Evolutionary conservation across 176 grass and related monocot genomes (phyloP).

Genomic region (Cenchrus purpureus): DNA sequence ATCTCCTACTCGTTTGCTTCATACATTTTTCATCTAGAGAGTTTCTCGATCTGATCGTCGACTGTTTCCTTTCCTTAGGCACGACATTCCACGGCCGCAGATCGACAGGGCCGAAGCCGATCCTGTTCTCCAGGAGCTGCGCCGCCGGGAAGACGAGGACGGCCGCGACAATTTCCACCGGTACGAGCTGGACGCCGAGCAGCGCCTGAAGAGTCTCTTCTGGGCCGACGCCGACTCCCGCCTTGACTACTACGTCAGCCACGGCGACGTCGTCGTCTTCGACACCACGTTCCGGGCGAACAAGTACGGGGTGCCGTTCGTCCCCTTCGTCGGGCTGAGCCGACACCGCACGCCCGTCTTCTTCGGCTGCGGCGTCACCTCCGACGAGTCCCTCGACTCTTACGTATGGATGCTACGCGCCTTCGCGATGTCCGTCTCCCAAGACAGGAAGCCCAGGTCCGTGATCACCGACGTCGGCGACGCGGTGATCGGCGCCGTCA

Average conservation of each 20-base stretch:
- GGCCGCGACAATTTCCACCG: neutral
- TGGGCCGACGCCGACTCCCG: neutral
- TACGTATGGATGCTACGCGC: slow-evolving; percentile 6
- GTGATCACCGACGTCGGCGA: slow-evolving; percentile 39
- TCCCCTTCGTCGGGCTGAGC: slow-evolving; percentile 31
- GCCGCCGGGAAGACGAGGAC: neutral
- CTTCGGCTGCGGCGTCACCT: slow-evolving; percentile 9
- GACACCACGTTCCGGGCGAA: slow-evolving; percentile 37
- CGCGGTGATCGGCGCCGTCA: slow-evolving; percentile 20
- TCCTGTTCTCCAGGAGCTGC: neutral
- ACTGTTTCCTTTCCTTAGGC: neutral
- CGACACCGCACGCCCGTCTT: slow-evolving; percentile 9
- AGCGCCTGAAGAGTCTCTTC: slow-evolving; percentile 26
- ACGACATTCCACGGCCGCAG: neutral
- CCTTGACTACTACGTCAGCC: neutral
- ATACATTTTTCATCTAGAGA: neutral
- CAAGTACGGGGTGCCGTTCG: slow-evolving; percentile 13
- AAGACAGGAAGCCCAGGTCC: neutral
- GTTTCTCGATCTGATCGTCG: neutral
- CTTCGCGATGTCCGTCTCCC: neutral
- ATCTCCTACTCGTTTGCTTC: neutral
- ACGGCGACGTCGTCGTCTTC: slow-evolving; percentile 16
- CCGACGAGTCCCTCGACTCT: neutral
- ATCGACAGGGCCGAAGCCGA: neutral
- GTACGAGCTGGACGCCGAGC: slow-evolving; percentile 4